Base-by-base conservation (phyloP, 345 rosid species). In the Gossypium turneri region DNA sequence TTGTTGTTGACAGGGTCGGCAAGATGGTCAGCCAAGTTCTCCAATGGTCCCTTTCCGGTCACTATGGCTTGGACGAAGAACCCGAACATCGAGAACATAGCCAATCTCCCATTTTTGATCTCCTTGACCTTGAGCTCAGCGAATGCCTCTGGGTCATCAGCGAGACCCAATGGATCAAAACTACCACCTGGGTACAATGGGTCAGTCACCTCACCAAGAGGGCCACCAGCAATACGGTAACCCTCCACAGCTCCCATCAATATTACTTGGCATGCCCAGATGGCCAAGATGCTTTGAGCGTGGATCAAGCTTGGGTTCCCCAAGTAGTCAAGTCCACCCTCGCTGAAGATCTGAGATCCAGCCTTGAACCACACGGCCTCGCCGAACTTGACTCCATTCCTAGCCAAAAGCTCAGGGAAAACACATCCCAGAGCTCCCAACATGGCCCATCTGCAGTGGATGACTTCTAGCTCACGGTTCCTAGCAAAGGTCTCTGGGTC, bases 331-430 rank as follows among this genome's bases (percentile, higher is more conserved):
- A 92, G 90, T 0, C 97, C 97, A 44, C 94, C 97, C 53, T 85
- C 88, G 77, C 93, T 90, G 84, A 90, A 92, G 84, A 90, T 92
- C 61, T 92, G 93, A 0, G 97, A 81, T 1, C 95, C 93, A 0
- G 97, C 95, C 86, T 92, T 90, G 90, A 91, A 91, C 94, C 94
- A 91, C 2, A 91, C 89, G 0, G 94, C 94, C 76, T 91, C 94
- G 0, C 92, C 92, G 70, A 91, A 91, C 78, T 89, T 85, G 34
- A 90, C 92, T 0, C 95, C 94, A 55, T 91, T 91, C 29, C 93
- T 83, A 45, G 94, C 84, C 80, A 88, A 16, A 51, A 88, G 89
- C 87, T 92, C 92, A 0, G 93, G 94, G 88, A 90, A 90, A 58
- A 92, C 84, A n/a, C 94, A 92, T 0, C 97, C 94, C 0, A 92